These are phyloP conservation scores for Stromatinia cepivora DNA, from an alignment of 2,329 filamentous ascomycete species.

Conservation along the genomic window DNA sequence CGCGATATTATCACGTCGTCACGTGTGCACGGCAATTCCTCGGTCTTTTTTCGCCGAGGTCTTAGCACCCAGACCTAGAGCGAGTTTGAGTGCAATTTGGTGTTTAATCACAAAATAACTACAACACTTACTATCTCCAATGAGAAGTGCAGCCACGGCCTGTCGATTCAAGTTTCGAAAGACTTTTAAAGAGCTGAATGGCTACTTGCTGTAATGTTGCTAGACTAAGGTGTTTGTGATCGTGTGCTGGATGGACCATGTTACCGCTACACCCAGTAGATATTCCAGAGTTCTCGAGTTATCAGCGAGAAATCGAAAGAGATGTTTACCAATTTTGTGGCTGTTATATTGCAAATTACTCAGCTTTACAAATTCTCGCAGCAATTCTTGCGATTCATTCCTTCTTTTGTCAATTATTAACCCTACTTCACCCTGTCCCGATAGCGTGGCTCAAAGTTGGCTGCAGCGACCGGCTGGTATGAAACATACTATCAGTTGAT, in stretches of 20 bases:
- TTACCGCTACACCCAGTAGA: not conserved
- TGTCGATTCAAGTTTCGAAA: not conserved
- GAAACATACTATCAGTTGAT: conserved; percentile 3
- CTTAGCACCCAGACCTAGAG: not conserved
- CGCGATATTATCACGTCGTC: conserved; percentile 7
- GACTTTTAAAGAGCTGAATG: not conserved
- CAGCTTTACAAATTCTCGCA: not conserved
- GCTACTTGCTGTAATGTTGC: not conserved
- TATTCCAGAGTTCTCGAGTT: not conserved
- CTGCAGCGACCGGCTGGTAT: conserved; percentile 12
- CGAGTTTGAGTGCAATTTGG: not conserved
- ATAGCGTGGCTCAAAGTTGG: conserved; percentile 19
- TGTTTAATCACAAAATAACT: not conserved
- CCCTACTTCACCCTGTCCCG: not conserved
- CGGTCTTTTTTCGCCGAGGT: no score
- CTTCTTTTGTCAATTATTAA: not conserved
- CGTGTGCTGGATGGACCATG: not conserved
- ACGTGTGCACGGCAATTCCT: not conserved
- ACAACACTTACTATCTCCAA: not conserved
- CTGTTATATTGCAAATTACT: no score
- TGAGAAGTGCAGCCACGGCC: not conserved
- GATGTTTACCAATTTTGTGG: not conserved
- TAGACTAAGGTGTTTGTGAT: not conserved
- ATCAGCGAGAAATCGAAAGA: not conserved
- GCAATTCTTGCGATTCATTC: not conserved